These are phyloP conservation scores for Calendula officinalis DNA, from an alignment of 129 eudicot species.

Conservation along the genomic window DNA sequence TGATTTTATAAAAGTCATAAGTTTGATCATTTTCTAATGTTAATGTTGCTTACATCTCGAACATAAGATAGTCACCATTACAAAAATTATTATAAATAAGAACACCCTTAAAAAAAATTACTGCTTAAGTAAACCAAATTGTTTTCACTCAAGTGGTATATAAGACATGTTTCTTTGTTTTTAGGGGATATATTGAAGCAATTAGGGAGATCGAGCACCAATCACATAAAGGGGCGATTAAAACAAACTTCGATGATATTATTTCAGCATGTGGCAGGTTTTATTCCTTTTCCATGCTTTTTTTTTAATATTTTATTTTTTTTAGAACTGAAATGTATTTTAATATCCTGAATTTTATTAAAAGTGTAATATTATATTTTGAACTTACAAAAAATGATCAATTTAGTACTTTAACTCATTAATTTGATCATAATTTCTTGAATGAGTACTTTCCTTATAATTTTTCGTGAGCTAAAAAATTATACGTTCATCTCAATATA, in stretches of 20 bases:
- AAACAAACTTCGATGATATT: slow-evolving; percentile 68
- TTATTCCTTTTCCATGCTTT: slow-evolving; percentile 15
- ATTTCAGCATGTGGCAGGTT: slow-evolving; percentile 95
- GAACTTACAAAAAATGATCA: too few species aligned
- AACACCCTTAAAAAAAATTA: neutral
- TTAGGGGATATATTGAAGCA: slow-evolving; percentile 97
- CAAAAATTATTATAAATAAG: too few species aligned
- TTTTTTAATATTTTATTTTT: slow-evolving; percentile 1
- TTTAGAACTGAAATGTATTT: neutral
- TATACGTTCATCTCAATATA: too few species aligned
- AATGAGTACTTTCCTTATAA: too few species aligned
- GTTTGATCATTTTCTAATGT: too few species aligned
- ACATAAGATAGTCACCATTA: too few species aligned
- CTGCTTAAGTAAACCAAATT: slow-evolving; percentile 10
- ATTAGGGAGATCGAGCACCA: slow-evolving; percentile 83
- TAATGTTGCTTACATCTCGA: too few species aligned
- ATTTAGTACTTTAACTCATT: neutral
- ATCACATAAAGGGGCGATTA: slow-evolving; percentile 32
- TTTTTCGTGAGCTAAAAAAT: too few species aligned
- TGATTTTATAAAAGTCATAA: too few species aligned
- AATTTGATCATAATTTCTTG: too few species aligned
- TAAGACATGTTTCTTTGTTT: neutral
- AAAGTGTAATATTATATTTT: too few species aligned
- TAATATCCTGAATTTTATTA: too few species aligned
- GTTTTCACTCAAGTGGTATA: slow-evolving; percentile 9